These are phyloP conservation scores for Penicillium sp. DNA, from an alignment of 2,329 filamentous ascomycete species.

Conservation along the genomic window DNA sequence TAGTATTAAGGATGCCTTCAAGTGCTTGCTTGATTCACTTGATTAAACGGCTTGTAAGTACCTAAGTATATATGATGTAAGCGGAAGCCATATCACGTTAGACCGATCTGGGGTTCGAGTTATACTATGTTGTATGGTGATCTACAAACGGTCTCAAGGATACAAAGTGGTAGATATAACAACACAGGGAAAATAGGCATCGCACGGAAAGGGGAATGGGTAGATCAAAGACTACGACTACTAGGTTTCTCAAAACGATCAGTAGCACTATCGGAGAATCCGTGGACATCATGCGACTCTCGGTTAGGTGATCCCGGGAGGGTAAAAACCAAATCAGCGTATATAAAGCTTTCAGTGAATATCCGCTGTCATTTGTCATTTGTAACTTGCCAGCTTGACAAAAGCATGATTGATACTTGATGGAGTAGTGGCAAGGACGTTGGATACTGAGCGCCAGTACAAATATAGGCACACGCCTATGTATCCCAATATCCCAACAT, in stretches of 20 bases:
- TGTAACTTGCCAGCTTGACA: not conserved
- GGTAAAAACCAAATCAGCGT: too few species aligned
- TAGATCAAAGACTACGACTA: not conserved
- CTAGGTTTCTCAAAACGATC: not conserved
- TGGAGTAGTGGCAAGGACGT: not conserved
- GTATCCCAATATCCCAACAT: not conserved
- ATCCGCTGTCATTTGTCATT: not conserved
- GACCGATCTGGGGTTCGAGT: not conserved
- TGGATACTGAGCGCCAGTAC: too few species aligned
- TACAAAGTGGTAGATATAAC: not conserved
- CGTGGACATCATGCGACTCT: not conserved
- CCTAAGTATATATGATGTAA: not conserved
- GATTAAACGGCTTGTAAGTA: not conserved
- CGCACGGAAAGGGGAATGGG: not conserved
- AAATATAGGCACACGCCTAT: not conserved
- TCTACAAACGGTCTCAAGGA: not conserved
- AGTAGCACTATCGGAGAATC: too few species aligned
- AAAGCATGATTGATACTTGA: not conserved
- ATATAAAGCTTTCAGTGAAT: not conserved
- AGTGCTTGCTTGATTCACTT: not conserved
- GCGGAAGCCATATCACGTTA: not conserved
- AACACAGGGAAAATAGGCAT: not conserved
- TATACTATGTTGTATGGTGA: too few species aligned
- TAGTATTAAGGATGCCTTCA: not conserved
- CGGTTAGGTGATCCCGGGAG: not conserved